phyloP scores from a whole-genome alignment of 352 stramenopile species.

The Globisporangium paroecandrum region DNA sequence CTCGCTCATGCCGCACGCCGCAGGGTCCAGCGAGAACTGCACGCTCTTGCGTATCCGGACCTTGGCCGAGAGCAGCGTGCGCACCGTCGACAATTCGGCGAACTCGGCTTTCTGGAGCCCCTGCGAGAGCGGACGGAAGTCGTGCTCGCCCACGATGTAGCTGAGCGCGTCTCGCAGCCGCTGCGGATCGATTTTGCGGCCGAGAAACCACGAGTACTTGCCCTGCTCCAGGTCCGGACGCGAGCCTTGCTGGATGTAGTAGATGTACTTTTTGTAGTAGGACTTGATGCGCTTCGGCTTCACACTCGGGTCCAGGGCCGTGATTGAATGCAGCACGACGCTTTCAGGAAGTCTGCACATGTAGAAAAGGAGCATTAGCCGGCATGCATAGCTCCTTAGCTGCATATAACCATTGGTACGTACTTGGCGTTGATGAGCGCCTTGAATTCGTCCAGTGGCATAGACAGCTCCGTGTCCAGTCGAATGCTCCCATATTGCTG shows the following conservation, averaged over 20 bases:
- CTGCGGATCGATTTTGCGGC: slow-evolving; percentile 54
- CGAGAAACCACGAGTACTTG: slow-evolving; percentile 85
- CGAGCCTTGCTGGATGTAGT: slow-evolving; percentile 85
- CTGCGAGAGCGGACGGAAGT: slow-evolving; percentile 82
- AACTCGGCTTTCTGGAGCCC: slow-evolving; percentile 60
- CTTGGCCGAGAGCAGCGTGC: slow-evolving; percentile 60
- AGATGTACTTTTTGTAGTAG: slow-evolving; percentile 87
- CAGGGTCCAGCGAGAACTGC: slow-evolving; percentile 65
- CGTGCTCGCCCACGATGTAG: slow-evolving; percentile 65
- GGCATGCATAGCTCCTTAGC: neutral
- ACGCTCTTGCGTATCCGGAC: slow-evolving; percentile 66
- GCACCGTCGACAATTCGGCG: slow-evolving; percentile 57
- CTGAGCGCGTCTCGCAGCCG: slow-evolving; percentile 61
- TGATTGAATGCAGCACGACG: slow-evolving; percentile 53
- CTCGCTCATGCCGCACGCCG: slow-evolving; percentile 50
- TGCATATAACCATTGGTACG: neutral
- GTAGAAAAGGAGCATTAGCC: slow-evolving; percentile 1
- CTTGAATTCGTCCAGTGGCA: slow-evolving; percentile 42
- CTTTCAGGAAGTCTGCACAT: slow-evolving; percentile 32
- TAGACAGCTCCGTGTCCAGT: slow-evolving; percentile 33
- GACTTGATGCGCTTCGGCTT: slow-evolving; percentile 64
- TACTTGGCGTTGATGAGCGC: slow-evolving; percentile 55
- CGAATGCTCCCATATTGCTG: slow-evolving; percentile 87
- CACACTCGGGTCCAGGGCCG: slow-evolving; percentile 23
- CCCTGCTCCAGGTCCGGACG: slow-evolving; percentile 62